Evolutionary conservation across 176 grass and related monocot genomes (phyloP).

Genomic region (Oryza meyeriana): DNA sequence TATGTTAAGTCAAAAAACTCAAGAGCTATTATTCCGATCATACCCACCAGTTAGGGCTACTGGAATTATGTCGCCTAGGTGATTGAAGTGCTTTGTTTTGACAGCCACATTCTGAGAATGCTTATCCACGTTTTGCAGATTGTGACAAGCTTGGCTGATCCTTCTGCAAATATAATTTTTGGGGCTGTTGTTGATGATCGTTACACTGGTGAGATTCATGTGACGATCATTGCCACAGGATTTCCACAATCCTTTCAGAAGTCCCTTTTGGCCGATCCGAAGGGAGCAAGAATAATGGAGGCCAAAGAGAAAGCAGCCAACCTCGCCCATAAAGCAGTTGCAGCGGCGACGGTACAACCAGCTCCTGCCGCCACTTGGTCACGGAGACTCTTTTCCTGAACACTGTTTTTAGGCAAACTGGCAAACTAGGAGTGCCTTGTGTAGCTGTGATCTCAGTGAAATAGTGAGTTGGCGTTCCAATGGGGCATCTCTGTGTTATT

Average conservation of each 20-base stretch:
- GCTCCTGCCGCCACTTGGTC: slow-evolving; percentile 38
- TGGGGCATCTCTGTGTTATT: neutral
- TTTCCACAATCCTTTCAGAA: slow-evolving; percentile 94
- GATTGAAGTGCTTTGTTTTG: neutral
- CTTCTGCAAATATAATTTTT: slow-evolving; percentile 97
- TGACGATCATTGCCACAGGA: slow-evolving; percentile 94
- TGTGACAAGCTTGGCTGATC: slow-evolving; percentile 91
- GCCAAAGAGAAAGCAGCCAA: slow-evolving; percentile 50
- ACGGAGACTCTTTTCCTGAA: slow-evolving; percentile 74
- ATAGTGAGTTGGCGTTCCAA: neutral
- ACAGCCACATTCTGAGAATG: neutral
- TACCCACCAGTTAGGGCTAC: neutral
- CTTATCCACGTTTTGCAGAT: slow-evolving; percentile 47
- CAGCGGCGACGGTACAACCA: slow-evolving; percentile 11
- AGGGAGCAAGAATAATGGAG: slow-evolving; percentile 51
- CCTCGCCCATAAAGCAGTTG: slow-evolving; percentile 13
- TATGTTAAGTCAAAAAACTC: neutral
- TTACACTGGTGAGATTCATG: slow-evolving; percentile 85
- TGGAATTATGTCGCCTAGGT: neutral
- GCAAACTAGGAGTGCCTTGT: neutral
- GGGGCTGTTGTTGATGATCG: slow-evolving; percentile 90
- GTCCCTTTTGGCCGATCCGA: slow-evolving; percentile 69
- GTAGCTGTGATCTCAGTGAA: neutral
- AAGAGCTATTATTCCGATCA: neutral
- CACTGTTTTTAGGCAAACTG: neutral